These are phyloP conservation scores for Malus asiatica DNA, from an alignment of 306 rosid genomes.

Conservation along the genomic window DNA sequence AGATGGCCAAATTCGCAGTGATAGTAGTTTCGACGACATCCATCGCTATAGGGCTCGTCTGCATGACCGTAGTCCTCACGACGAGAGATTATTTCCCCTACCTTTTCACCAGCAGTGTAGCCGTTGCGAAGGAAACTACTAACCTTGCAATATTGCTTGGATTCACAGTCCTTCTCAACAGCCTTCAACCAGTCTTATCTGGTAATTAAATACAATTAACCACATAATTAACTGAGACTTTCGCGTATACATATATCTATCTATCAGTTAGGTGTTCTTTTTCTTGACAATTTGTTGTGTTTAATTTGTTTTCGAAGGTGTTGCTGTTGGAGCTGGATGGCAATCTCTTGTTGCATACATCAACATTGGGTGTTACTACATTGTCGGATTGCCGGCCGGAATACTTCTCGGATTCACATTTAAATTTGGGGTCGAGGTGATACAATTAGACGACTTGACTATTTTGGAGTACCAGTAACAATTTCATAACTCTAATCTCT, in stretches of 20 bases:
- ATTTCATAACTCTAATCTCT: background rate
- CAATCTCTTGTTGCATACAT: constrained; percentile 73
- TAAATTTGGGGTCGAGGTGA: constrained; percentile 52
- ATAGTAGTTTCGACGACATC: constrained; percentile 63
- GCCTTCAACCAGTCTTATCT: constrained; percentile 70
- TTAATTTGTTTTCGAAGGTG: constrained; percentile 37
- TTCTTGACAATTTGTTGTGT: background rate
- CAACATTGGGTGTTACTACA: constrained; percentile 64
- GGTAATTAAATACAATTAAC: constrained; percentile 27
- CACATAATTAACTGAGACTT: background rate
- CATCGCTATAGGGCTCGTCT: constrained; percentile 45
- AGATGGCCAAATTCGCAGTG: constrained; percentile 55
- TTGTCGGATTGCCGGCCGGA: constrained; percentile 72
- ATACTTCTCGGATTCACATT: constrained; percentile 61
- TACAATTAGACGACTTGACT: background rate
- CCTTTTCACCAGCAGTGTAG: constrained; percentile 52
- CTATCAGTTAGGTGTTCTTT: background rate
- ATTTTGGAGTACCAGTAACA: background rate
- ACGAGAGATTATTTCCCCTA: constrained; percentile 55
- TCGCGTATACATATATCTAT: background rate
- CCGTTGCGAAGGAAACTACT: constrained; percentile 66
- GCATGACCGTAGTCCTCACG: constrained; percentile 32
- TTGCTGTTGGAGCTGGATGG: constrained; percentile 92
- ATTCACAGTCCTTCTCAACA: constrained; percentile 55
- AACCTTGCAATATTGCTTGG: constrained; percentile 53